Conservation (phyloP, 75 land plant genomes). For the Adiantum capillusveneris region DNA sequence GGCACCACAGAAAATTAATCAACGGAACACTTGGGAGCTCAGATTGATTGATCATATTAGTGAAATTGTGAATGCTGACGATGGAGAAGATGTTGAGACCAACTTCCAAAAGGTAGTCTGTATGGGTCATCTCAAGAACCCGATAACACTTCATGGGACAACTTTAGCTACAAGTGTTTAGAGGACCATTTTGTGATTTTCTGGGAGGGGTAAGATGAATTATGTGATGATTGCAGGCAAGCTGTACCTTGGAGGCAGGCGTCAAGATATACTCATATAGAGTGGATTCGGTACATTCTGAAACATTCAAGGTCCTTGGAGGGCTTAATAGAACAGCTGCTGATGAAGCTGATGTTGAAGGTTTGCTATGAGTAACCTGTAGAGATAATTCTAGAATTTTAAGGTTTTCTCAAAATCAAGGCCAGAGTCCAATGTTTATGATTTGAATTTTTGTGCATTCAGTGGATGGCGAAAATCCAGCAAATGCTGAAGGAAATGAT, state of each 20-base stretch:
- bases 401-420: too few relatives aligned
- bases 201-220: too few relatives aligned
- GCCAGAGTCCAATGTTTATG: too few relatives aligned
- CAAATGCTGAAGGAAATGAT: neutral
- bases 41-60: conserved; percentile 74
- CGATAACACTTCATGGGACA: neutral
- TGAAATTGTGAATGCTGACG: conserved; percentile 58
- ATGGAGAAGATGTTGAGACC: conserved; percentile 67
- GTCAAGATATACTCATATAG: conserved; percentile 86
- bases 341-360: conserved; percentile 40
- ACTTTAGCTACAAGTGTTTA: neutral
- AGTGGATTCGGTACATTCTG: conserved; percentile 88
- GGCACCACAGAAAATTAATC: conserved; percentile 89
- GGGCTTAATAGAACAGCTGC: conserved; percentile 79
- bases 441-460: conserved; percentile 1
- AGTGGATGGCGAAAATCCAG: neutral
- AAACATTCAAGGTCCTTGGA: conserved; percentile 88
- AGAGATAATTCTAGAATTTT: too few relatives aligned
- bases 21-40: conserved; percentile 95
- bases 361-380: neutral
- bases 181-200: neutral
- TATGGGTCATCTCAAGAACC: too few relatives aligned
- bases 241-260: conserved; percentile 97
- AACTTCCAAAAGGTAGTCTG: conserved; percentile 82
- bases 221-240: conserved; percentile 45